phyloP scores from a whole-genome alignment of 805 yeast species.

The Lipomyces chichibuensis region DNA sequence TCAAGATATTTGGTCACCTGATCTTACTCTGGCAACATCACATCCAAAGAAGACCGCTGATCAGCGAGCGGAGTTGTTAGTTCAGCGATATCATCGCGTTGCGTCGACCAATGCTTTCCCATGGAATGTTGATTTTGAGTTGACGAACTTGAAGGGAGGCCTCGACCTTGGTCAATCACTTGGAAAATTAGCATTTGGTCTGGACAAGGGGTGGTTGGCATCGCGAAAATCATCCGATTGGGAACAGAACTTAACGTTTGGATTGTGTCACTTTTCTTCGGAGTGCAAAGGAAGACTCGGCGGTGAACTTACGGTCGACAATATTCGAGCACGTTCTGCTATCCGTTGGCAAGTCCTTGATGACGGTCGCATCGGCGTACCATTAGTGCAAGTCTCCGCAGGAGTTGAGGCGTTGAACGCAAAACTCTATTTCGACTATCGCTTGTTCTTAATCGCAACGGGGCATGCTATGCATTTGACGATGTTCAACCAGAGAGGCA shows the following conservation, averaged over 20 bases:
- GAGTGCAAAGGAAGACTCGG: slow-evolving; percentile 78
- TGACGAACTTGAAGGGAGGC: slow-evolving; percentile 56
- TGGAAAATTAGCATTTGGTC: slow-evolving; percentile 60
- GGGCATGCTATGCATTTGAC: slow-evolving; percentile 55
- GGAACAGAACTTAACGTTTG: slow-evolving; percentile 70
- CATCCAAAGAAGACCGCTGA: slow-evolving; percentile 14
- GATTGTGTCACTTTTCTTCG: slow-evolving; percentile 57
- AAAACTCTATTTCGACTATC: slow-evolving; percentile 80
- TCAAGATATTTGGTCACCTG: slow-evolving; percentile 77
- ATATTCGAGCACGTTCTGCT: slow-evolving; percentile 61
- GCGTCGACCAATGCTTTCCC: slow-evolving; percentile 70
- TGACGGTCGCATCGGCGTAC: slow-evolving; percentile 55
- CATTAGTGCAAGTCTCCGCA: slow-evolving; percentile 65
- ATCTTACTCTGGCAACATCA: slow-evolving; percentile 40
- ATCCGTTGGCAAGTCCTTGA: slow-evolving; percentile 64
- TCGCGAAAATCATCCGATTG: slow-evolving; percentile 67
- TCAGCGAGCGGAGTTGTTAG: slow-evolving; percentile 37
- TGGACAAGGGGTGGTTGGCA: slow-evolving; percentile 69
- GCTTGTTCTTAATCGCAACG: slow-evolving; percentile 71
- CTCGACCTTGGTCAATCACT: slow-evolving; percentile 84
- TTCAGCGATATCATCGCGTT: slow-evolving; percentile 56
- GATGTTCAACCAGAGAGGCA: slow-evolving; percentile 67
- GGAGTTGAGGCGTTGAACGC: slow-evolving; percentile 59
- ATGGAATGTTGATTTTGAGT: slow-evolving; percentile 64
- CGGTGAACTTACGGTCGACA: slow-evolving; percentile 59